Evolutionary conservation across 345 rosid genomes (phyloP), one percentile per base, ranked within the genome.

Genomic region (Moricandia moricandioides): DNA sequence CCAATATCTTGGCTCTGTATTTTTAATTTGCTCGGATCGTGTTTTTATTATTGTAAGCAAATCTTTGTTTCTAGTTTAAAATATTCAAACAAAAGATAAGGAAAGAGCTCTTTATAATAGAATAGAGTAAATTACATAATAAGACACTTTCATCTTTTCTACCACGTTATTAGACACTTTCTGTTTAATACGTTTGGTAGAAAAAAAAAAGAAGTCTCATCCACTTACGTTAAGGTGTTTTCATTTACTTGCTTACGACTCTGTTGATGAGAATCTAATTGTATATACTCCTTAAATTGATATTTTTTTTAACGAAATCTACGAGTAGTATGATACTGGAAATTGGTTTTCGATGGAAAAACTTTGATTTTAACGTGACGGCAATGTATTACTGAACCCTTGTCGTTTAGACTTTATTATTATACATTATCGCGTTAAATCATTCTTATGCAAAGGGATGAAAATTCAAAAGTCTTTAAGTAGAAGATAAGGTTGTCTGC

Each of bases 361-460:
- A 33, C 29, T 16, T 67, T 52, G 29, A 52, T 51, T 69, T 6
- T 21, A 69, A 55, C 73, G 73, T 69, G 73, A 69, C 73, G 73
- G 26, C 63, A 69, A 69, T 69, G 64, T 56, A 55, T 56, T 69
- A 56, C 54, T 18, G 21, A 13, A 55, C 60, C 35, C 63, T n/a
- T 69, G 63, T 69, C 72, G 8, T 68, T 52, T 14, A 55, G 3
- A 27, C 17, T 21, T 55, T n/a, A 17, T 55, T 34, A 34, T 11
- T 4, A 51, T 51, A 69, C 16, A 21, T 7, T 18, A 10, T 55
- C 4, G 21, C 13, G 63, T 69, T 55, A 63, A 69, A 69, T 21
- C 6, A 35, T 13, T 69, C 73, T 21, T 35, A 55, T 34, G 29
- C 21, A 54, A 56, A 56, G 52, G 4, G 24, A 69, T 55, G 13